Conservation (phyloP, 139 green algal genomes). For the Chlorella sp. region DNA sequence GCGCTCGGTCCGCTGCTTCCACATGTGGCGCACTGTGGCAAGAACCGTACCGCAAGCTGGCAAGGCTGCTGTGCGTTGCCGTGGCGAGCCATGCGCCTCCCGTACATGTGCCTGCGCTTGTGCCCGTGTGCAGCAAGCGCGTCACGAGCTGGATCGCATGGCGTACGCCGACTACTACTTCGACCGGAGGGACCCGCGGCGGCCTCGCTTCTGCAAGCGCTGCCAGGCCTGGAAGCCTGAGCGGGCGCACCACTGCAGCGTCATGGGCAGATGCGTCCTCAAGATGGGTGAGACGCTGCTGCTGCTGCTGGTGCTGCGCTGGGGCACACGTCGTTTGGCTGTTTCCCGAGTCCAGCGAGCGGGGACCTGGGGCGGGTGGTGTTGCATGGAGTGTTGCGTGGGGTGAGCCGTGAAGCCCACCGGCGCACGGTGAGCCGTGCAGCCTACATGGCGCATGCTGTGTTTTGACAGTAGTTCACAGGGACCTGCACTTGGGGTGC, state of each 20-base stretch:
- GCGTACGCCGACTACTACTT: conserved; percentile 34
- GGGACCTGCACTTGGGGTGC: no score
- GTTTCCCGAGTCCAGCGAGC: no score
- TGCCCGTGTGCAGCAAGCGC: conserved; percentile 33
- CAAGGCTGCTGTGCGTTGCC: no score
- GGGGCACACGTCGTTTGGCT: no score
- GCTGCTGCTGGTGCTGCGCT: no score
- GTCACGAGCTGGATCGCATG: conserved; percentile 40
- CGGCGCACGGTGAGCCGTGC: no score
- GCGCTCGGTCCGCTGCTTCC: background rate
- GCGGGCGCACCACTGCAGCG: conserved; percentile 86
- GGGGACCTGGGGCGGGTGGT: no score
- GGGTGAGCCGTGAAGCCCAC: no score
- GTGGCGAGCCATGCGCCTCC: background rate
- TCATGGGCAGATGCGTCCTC: conserved; percentile 83
- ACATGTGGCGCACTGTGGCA: background rate
- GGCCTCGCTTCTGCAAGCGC: conserved; percentile 44
- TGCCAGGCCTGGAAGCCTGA: conserved; percentile 84
- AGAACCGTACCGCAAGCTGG: no score
- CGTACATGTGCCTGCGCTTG: background rate
- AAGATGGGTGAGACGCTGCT: conserved; percentile 61
- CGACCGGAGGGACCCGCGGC: conserved; percentile 25
- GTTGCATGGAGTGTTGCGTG: no score
- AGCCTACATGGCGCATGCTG: no score
- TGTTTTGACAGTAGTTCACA: no score